phyloP scores from a whole-genome alignment of 2,329 filamentous ascomycete genomes.

The Botrytis deweyae region DNA sequence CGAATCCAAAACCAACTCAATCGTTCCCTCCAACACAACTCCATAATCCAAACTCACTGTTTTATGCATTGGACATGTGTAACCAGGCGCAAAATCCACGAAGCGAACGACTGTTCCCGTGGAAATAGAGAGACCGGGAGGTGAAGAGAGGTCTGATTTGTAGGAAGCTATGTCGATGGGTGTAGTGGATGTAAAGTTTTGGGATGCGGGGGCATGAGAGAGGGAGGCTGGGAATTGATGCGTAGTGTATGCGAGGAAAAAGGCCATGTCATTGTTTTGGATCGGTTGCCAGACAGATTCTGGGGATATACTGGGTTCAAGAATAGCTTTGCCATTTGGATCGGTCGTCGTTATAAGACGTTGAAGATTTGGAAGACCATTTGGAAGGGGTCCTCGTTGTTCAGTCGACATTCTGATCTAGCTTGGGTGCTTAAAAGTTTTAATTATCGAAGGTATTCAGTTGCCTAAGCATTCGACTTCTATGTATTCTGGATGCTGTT shows the following conservation, averaged over 20 bases:
- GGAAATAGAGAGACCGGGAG: conserved; percentile 29
- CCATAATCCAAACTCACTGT: conserved; percentile 46
- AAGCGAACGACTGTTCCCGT: conserved; percentile 32
- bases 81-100: conserved; percentile 32
- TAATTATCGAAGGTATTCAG: not conserved
- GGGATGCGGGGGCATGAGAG: not conserved
- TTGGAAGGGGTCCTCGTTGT: conserved; percentile 16
- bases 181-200: conserved; percentile 11
- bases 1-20: conserved; percentile 44
- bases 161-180: conserved; percentile 29
- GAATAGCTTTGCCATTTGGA: conserved; percentile 29
- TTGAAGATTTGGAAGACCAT: conserved; percentile 29
- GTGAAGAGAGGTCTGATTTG: conserved; percentile 24
- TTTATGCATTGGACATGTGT: conserved; percentile 44
- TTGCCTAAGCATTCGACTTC: not conserved
- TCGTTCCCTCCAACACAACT: conserved; percentile 43
- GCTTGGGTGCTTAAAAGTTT: not conserved
- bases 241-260: conserved; percentile 34
- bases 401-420: not conserved
- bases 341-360: conserved; percentile 34
- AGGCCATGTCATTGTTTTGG: conserved; percentile 26
- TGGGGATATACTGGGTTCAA: conserved; percentile 24
- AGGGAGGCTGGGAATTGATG: conserved; percentile 27
- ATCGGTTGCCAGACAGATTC: conserved; percentile 25
- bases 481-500: not conserved